Evolutionary conservation across 805 yeast species (phyloP).

Genomic region (Metschnikowia peoriensis): DNA sequence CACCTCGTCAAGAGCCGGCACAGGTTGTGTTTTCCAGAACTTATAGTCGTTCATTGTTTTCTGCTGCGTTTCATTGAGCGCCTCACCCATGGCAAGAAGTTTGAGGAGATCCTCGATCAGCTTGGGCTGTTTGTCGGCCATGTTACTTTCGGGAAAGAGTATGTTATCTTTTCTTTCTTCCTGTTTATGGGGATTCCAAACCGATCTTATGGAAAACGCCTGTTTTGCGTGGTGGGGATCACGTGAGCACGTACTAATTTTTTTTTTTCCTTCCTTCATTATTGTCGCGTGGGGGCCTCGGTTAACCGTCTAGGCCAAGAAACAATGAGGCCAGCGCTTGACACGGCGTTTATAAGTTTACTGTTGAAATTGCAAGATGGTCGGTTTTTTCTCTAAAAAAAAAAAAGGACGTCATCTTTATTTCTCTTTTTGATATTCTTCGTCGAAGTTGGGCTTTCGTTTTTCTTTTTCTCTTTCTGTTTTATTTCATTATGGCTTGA

Average conservation of each 20-base stretch:
- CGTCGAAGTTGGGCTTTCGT: too few relatives aligned
- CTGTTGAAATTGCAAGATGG: too few relatives aligned
- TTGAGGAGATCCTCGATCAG: constrained; percentile 59
- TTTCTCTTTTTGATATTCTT: too few relatives aligned
- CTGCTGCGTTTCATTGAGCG: constrained; percentile 54
- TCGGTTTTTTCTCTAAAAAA: too few relatives aligned
- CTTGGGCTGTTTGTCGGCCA: constrained; percentile 13
- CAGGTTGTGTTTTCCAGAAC: constrained; percentile 99
- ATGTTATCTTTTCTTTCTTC: too few relatives aligned
- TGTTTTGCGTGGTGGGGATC: neutral
- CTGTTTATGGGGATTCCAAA: neutral
- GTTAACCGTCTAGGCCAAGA: neutral
- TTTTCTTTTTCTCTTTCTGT: too few relatives aligned
- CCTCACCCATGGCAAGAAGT: constrained; percentile 52
- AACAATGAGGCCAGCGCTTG: too few relatives aligned
- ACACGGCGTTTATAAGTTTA: too few relatives aligned
- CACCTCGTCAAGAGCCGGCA: constrained; percentile 68
- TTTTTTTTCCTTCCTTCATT: too few relatives aligned
- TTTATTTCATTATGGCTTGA: too few relatives aligned
- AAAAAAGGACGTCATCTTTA: too few relatives aligned
- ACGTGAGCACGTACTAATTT: neutral
- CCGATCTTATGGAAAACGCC: neutral
- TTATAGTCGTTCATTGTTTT: constrained; percentile 77
- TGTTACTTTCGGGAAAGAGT: neutral
- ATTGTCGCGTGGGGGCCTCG: neutral